phyloP scores from a whole-genome alignment of 2,329 filamentous ascomycete species.

The Claviceps citrina region DNA sequence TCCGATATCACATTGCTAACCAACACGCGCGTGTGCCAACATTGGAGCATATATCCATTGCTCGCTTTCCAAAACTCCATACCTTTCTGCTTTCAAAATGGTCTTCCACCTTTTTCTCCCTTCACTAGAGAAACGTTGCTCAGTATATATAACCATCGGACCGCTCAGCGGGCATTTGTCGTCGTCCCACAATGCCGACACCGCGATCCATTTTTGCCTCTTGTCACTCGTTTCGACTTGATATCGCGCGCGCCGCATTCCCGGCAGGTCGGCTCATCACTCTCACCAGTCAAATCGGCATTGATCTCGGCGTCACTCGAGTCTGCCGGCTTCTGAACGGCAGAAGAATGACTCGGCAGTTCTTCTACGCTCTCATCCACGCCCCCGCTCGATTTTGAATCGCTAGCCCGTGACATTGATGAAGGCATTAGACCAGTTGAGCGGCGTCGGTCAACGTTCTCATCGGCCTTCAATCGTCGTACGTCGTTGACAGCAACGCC shows the following conservation, averaged over 20 bases:
- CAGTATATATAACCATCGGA: too few relatives aligned
- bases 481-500: constrained; percentile 17
- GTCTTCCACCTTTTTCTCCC: too few relatives aligned
- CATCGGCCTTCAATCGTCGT: constrained; percentile 13
- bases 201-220: constrained; percentile 5
- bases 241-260: constrained; percentile 5
- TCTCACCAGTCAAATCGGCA: constrained; percentile 12
- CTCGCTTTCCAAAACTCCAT: too few relatives aligned
- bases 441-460: constrained; percentile 14
- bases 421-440: constrained; percentile 15
- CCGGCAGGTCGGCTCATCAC: constrained; percentile 6
- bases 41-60: too few relatives aligned
- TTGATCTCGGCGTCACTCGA: constrained; percentile 20
- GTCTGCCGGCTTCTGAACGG: constrained; percentile 18
- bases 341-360: background rate
- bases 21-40: too few relatives aligned
- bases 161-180: background rate
- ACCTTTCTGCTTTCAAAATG: too few relatives aligned
- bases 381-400: constrained; percentile 9
- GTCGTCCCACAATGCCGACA: constrained; percentile 6
- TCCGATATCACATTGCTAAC: too few relatives aligned
- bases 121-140: too few relatives aligned
- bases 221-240: constrained; percentile 3
- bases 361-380: constrained; percentile 10
- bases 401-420: constrained; percentile 10